Conservation (phyloP, 129 eudicot genomes). For the Oenanthe sinensis region DNA sequence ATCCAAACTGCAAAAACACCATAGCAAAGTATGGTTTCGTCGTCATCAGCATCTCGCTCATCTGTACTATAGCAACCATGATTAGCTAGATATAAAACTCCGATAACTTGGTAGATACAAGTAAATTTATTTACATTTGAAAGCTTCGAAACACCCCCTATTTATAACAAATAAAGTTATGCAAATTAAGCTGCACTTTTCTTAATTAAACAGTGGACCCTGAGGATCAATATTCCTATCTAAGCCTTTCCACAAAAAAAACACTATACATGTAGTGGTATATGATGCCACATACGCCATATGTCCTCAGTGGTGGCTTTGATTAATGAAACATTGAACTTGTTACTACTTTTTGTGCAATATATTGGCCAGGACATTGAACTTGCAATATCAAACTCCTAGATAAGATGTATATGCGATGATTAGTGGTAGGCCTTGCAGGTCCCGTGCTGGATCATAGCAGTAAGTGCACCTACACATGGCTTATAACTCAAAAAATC, state of each 20-base stretch:
- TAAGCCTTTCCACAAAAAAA: neutral
- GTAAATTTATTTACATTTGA: neutral
- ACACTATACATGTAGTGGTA: neutral
- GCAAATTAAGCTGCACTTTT: neutral
- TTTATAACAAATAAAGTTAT: slow-evolving; percentile 3
- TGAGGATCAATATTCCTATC: neutral
- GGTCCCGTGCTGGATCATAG: slow-evolving; percentile 1
- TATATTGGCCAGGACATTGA: neutral
- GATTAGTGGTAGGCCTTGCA: slow-evolving; percentile 3
- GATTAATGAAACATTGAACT: neutral
- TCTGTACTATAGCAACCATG: slow-evolving; percentile 7
- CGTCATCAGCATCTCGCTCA: neutral
- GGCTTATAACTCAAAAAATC: neutral
- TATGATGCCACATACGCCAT: neutral
- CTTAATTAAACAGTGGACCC: slow-evolving; percentile 5
- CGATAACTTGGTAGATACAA: neutral
- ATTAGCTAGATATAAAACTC: neutral
- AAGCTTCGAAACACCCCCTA: neutral
- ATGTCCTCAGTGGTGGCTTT: neutral
- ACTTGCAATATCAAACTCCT: neutral
- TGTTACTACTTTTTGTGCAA: neutral
- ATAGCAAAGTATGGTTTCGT: slow-evolving; percentile 22
- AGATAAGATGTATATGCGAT: neutral
- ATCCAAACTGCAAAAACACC: slow-evolving; percentile 28
- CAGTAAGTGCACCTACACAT: slow-evolving; percentile 5